Evolutionary conservation across 345 rosid species (phyloP), one percentile per base, ranked within the genome.

Genomic region (Triadica sebifera): DNA sequence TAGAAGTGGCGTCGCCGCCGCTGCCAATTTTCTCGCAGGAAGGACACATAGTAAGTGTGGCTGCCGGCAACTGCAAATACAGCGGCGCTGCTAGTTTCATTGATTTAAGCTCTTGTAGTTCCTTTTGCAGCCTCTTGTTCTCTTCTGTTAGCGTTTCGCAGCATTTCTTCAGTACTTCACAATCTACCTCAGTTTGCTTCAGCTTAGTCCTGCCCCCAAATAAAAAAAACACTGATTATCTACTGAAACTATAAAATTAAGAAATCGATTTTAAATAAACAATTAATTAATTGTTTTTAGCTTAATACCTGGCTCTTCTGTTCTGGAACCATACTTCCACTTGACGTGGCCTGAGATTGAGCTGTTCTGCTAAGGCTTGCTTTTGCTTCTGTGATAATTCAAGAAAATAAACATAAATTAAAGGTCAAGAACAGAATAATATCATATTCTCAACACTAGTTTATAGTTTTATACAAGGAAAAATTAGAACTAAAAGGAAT

Each of bases 271-370:
- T 12, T 13, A 6, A 43, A 56, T 29, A 56, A 20, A 56, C 3
- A 43, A 43, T 43, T 43, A 43, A 43, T 43, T 43, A 43, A 43
- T 8, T 56, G 7, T 15, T 1, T 29, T 29, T 29, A 29, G 34
- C 34, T 20, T 15, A 37, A 37, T 69, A 91, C 98, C 98, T 90
- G 58, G 99, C 99, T 83, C 99, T 86, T 78, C 99, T 86, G 87
- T 95, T 95, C 74, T 95, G 99, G 81, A 95, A 95, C 99, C 98
- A 95, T 13, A 95, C 99, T 78, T 95, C 99, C 16, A 95, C 98
- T 73, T 95, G 98, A 66, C 99, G 85, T 10, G 98, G 88, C 75
- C 92, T 84, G 69, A 95, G 85, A 19, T 94, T 91, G 57, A 95
- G 85, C 81, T 90, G 93, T 79, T 91, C 88, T 69, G 94, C 89